Evolutionary conservation across 2,329 filamentous ascomycete species (phyloP), one percentile per base, ranked within the genome.

Genomic region (Claviceps humidiphila): DNA sequence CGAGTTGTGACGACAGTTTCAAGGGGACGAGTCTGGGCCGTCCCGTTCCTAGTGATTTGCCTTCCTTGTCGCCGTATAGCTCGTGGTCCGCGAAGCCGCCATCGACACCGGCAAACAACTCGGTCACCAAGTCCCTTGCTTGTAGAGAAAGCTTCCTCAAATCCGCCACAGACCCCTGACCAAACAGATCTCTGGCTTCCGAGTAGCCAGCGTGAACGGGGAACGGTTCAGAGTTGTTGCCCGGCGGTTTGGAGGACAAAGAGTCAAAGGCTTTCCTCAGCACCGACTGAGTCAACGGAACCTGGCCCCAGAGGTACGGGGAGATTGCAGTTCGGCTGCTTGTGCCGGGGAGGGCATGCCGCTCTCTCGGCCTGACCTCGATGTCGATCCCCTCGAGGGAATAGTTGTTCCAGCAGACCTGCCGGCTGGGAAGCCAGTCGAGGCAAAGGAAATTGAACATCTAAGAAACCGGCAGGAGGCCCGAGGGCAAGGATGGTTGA

Each of bases 1-100:
- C 51, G 39, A 58, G 56, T 16, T 56, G 54, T 37, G 56, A 16
- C n/a, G 56, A 57, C 24, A 59, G 50, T 14, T 49, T 47, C 38
- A 59, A 50, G 22, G 51, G 51, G 20, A 57, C 50, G 41, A 58
- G n/a, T 46, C 43, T 49, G 13, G 50, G 56, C 50, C 47, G 20
- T 53, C 47, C 8, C 47, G 49, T 17, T 16, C 49, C 9, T 20
- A 43, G 22, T 4, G 49, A 49, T 41, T 11, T 13, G 26, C 9
- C 40, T n/a, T 34, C 22, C 40, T 34, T 34, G 26, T 39, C 24
- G 11, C n/a, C 34, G 40, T 38, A 30, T 24, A 24, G 37, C 38
- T 24, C 51, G 39, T 42, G 9, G 4, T 38, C 26, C 11, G 17
- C 40, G 4, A 41, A 39, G 24, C 16, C 47, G 16, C 55, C 53